Evolutionary conservation across 2,329 filamentous ascomycete genomes (phyloP).

Genomic region (Colletotrichum truncatum): DNA sequence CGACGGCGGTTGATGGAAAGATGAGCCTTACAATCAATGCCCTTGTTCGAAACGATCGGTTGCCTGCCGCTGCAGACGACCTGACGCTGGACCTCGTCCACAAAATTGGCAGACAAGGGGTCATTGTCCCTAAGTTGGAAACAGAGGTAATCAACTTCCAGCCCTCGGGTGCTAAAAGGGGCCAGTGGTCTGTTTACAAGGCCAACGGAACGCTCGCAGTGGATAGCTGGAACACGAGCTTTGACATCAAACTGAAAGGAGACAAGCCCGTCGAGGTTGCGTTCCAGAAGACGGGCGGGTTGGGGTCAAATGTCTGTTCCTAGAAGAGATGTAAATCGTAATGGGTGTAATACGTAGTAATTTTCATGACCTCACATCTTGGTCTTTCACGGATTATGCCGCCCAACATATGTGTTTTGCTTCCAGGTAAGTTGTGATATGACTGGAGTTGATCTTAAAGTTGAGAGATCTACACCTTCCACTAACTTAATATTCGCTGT

Average conservation of each 20-base stretch:
- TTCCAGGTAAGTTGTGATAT: too few species aligned
- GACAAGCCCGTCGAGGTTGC: constrained; percentile 1
- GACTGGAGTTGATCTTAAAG: too few species aligned
- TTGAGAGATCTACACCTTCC: too few species aligned
- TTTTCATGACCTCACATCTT: too few species aligned
- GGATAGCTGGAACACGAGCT: constrained; percentile 20
- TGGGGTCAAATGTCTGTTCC: neutral
- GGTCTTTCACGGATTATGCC: too few species aligned
- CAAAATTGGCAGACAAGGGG: constrained; percentile 13
- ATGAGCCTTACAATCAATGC: constrained; percentile 4
- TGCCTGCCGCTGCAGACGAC: neutral
- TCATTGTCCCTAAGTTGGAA: constrained; percentile 20
- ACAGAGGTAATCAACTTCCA: constrained; percentile 19
- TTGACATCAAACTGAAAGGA: constrained; percentile 22
- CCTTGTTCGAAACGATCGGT: constrained; percentile 13
- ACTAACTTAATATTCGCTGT: too few species aligned
- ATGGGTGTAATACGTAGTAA: neutral
- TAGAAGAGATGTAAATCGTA: neutral
- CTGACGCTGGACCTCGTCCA: constrained; percentile 24
- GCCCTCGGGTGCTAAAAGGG: constrained; percentile 6
- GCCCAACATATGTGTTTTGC: too few species aligned
- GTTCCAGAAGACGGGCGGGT: neutral
- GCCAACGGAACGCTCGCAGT: neutral
- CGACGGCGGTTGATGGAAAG: neutral
- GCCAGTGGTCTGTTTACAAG: constrained; percentile 21